These are phyloP conservation scores for Leccinum pellstonianum DNA, from an alignment of 768 basidiomycete species.

Conservation along the genomic window DNA sequence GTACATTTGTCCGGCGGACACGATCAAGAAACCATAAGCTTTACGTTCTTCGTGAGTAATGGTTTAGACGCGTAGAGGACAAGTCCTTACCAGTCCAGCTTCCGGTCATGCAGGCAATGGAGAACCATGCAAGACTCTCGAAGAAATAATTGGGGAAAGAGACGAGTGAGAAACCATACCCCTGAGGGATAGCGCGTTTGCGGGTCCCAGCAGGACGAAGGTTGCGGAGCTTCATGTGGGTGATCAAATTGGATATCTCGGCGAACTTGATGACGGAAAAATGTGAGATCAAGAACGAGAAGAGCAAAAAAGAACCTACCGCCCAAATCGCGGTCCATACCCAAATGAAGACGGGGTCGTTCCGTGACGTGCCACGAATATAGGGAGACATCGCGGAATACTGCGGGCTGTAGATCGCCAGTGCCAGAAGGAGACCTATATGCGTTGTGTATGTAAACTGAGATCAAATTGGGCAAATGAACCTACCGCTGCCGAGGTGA, in stretches of 20 bases:
- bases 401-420: conserved; percentile 77
- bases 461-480: neutral
- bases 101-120: conserved; percentile 73
- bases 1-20: conserved; percentile 68
- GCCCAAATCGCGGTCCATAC: conserved; percentile 67
- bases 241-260: conserved; percentile 79
- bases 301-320: conserved; percentile 47
- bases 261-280: conserved; percentile 54
- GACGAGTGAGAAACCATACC: conserved; percentile 87
- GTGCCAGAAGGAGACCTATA: conserved; percentile 70
- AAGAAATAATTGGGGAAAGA: conserved; percentile 96
- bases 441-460: conserved; percentile 3
- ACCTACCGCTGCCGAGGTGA: conserved; percentile 67
- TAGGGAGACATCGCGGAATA: conserved; percentile 67
- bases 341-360: conserved; percentile 66
- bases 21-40: conserved; percentile 66
- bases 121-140: conserved; percentile 75
- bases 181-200: conserved; percentile 82
- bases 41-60: conserved; percentile 4
- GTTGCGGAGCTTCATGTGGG: conserved; percentile 78
- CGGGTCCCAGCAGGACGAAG: conserved; percentile 81
- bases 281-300: neutral
- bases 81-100: conserved; percentile 59
- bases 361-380: conserved; percentile 59
- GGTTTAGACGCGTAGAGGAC: neutral